Evolutionary conservation across 2,329 filamentous ascomycete species (phyloP).

Genomic region (Achaetomium macrosporum): DNA sequence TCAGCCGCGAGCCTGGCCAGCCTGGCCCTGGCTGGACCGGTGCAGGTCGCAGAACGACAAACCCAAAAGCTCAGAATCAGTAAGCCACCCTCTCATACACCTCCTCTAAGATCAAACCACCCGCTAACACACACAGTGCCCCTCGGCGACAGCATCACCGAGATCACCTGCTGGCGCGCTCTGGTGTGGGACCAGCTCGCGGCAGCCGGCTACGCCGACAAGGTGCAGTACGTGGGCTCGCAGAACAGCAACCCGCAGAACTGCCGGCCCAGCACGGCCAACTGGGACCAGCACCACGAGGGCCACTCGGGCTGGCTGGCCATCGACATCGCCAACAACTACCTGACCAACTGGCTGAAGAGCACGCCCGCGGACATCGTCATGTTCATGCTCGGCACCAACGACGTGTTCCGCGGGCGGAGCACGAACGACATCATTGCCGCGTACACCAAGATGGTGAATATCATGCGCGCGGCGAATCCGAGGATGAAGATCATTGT

Average conservation of each 20-base stretch:
- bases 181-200: slow-evolving; percentile 37
- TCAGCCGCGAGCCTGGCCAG: slow-evolving; percentile 12
- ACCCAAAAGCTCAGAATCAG: slow-evolving; percentile 21
- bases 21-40: slow-evolving; percentile 11
- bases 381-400: slow-evolving; percentile 42
- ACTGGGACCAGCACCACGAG: slow-evolving; percentile 38
- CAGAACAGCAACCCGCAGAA: slow-evolving; percentile 34
- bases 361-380: slow-evolving; percentile 37
- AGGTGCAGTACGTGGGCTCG: slow-evolving; percentile 39
- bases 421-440: slow-evolving; percentile 32
- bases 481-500: slow-evolving; percentile 38
- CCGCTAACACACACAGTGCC: slow-evolving; percentile 29
- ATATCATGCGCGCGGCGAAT: slow-evolving; percentile 33
- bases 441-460: slow-evolving; percentile 37
- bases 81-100: neutral
- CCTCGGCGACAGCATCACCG: slow-evolving; percentile 41
- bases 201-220: slow-evolving; percentile 29
- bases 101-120: neutral
- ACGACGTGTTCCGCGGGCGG: slow-evolving; percentile 34
- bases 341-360: slow-evolving; percentile 36
- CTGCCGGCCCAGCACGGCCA: slow-evolving; percentile 30
- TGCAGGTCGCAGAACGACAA: slow-evolving; percentile 18
- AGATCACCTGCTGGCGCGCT: slow-evolving; percentile 41
- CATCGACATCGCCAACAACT: slow-evolving; percentile 38
- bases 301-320: slow-evolving; percentile 40